These are phyloP conservation scores for Boletellus sp. DNA, from an alignment of 1,284 basidiomycete species.

Conservation along the genomic window DNA sequence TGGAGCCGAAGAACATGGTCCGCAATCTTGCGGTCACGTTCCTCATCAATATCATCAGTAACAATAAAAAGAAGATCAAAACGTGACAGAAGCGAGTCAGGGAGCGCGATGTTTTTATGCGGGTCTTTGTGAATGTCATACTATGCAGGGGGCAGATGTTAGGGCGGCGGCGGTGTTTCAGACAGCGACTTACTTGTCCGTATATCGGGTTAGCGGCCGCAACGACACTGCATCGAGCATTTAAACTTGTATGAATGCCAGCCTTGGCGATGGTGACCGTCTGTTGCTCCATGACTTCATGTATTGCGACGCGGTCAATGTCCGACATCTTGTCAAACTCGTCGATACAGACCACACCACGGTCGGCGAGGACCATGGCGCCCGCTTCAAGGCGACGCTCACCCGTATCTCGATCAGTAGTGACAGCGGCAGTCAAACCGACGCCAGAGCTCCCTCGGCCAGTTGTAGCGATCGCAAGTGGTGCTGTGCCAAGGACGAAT, in stretches of 20 bases:
- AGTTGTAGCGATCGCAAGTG: constrained; percentile 96
- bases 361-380: constrained; percentile 99
- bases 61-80: constrained; percentile 99
- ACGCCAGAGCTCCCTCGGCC: constrained; percentile 97
- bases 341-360: constrained; percentile 98
- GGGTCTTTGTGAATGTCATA: constrained; percentile 99
- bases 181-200: constrained; percentile 69
- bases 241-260: constrained; percentile 97
- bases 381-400: constrained; percentile 96
- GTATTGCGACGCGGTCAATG: constrained; percentile 98
- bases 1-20: constrained; percentile 99
- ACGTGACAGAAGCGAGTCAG: constrained; percentile 97
- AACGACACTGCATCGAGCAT: constrained; percentile 96
- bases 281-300: constrained; percentile 99
- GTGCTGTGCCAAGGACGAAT: constrained; percentile 95
- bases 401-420: constrained; percentile 95
- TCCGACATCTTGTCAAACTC: constrained; percentile 99
- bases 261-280: constrained; percentile 99
- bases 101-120: constrained; percentile 97
- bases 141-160: constrained; percentile 40
- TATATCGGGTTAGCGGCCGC: constrained; percentile 99
- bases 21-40: constrained; percentile 90
- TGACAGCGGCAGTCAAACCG: constrained; percentile 99
- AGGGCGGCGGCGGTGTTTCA: not conserved
- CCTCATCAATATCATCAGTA: constrained; percentile 96